Evolutionary conservation across 202 grass and related monocot species (phyloP), one percentile per base, ranked within the genome.

Genomic region (Bolboschoenoplectus hybrid): DNA sequence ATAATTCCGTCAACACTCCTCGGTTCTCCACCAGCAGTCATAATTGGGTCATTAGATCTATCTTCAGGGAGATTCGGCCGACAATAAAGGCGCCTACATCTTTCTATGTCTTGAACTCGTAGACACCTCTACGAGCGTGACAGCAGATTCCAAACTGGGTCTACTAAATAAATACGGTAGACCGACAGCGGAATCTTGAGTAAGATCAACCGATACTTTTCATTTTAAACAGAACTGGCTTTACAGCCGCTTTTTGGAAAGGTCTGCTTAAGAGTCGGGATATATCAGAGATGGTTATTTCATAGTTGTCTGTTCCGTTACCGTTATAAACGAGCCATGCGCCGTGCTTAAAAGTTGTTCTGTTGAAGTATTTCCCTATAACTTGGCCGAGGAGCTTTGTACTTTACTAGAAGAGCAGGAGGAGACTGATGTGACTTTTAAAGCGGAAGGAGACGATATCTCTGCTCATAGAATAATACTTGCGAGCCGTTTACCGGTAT

Each of bases 401-500:
- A 4, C 5, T 14, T 13, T 40, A 39, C 35, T 64, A 7, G 45
- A 51, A 4, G 56, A 7, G 13, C 8, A 77, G 32, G 73, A 77
- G 44, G 17, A 4, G 73, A 10, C 46, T 5, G 73, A 77, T 77
- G 73, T 77, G 45, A 77, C n/a, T 36, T 55, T 77, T 32, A 40
- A 77, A 50, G 17, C 56, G n/a, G 45, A 77, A 36, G 73, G 73
- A 8, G 43, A 77, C 19, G 11, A 53, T 52, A 32, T 77, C n/a
- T 32, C 14, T 51, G 73, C 45, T 51, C 73, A 77, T 9, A 46
- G 73, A 77, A 35, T 46, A n/a, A 32, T 77, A 51, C 73, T 77
- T 51, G 17, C 73, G 11, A 11, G n/a, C 1, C 17, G 73, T 9
- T 77, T 47, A 16, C 16, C 73, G 1, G 73, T 77, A 12, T 77